Evolutionary conservation across 2,329 filamentous ascomycete species (phyloP), one percentile per base, ranked within the genome.

Genomic region (Fonsecaea pedrosoi): DNA sequence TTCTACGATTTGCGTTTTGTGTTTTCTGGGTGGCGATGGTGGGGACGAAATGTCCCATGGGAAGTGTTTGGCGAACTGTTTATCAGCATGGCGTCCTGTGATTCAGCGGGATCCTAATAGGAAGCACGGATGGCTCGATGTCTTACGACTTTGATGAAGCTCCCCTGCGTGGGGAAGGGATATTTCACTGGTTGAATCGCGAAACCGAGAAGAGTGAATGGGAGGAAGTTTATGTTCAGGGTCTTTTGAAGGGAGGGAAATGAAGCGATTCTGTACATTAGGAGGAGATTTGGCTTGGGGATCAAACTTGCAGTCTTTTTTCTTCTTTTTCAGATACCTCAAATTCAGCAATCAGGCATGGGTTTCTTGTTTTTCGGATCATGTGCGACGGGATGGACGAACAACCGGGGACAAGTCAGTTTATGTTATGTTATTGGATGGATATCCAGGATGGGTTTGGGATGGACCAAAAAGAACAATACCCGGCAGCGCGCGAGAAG

Each of bases 71-170:
- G 45, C 45, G 45, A 50, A 6, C 25, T 50, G 18, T 50, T 25
- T 50, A 25, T 50, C 45, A 50, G 45, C 45, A 50, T 50, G 45
- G 45, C 45, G 45, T 50, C 45, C 45, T 50, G 45, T 50, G 45
- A n/a, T n/a, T 48, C 42, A 48, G n/a, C n/a, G 25, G 42, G 42
- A 48, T 48, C 45, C 45, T 25, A 25, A 50, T 50, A 25, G 45
- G 45, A 25, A 21, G 45, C 45, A 21, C 30, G 45, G 18, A 50
- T 25, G 45, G 45, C 45, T 50, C 18, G 45, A 50, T 50, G 45
- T 50, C 18, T 50, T 50, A 50, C 45, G 45, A 50, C 45, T 50
- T 12, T 50, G 45, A 50, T 9, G 45, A 50, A 50, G 45, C 45
- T 50, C 12, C 18, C 45, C 40, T 42, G 5, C 10, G 18, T 25